These are phyloP conservation scores for Cyphellophora europaea DNA, from an alignment of 2,329 filamentous ascomycete species.

Conservation along the genomic window DNA sequence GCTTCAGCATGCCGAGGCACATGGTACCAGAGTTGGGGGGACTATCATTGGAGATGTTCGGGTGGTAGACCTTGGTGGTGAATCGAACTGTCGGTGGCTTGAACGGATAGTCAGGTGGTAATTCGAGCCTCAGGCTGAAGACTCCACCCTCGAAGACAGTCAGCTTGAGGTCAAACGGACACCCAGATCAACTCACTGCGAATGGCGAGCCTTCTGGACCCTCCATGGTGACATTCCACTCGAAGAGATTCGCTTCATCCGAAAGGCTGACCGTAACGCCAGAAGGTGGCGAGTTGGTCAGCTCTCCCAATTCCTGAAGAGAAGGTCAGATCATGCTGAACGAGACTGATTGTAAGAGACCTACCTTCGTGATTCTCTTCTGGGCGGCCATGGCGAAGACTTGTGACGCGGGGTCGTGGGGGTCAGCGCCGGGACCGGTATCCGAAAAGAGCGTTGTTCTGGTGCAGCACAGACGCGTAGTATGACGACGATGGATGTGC, in stretches of 20 bases:
- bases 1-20: constrained; percentile 74
- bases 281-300: constrained; percentile 45
- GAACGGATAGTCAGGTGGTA: constrained; percentile 81
- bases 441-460: no score
- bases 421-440: no score
- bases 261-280: constrained; percentile 49
- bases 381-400: constrained; percentile 22
- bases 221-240: constrained; percentile 59
- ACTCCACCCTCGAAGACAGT: constrained; percentile 49
- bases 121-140: constrained; percentile 63
- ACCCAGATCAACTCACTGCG: constrained; percentile 40
- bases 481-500: no score
- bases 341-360: not conserved
- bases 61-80: constrained; percentile 87
- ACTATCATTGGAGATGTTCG: constrained; percentile 53
- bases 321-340: not conserved
- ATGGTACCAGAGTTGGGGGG: constrained; percentile 58
- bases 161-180: not conserved
- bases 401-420: no score
- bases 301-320: constrained; percentile 51
- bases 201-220: constrained; percentile 58
- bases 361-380: constrained; percentile 39
- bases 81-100: constrained; percentile 74
- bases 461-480: no score
- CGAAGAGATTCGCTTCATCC: constrained; percentile 56